Evolutionary conservation across 1,139 yeast genomes (phyloP), one percentile per base, ranked within the genome.

Genomic region (Yamadazyma oceani): DNA sequence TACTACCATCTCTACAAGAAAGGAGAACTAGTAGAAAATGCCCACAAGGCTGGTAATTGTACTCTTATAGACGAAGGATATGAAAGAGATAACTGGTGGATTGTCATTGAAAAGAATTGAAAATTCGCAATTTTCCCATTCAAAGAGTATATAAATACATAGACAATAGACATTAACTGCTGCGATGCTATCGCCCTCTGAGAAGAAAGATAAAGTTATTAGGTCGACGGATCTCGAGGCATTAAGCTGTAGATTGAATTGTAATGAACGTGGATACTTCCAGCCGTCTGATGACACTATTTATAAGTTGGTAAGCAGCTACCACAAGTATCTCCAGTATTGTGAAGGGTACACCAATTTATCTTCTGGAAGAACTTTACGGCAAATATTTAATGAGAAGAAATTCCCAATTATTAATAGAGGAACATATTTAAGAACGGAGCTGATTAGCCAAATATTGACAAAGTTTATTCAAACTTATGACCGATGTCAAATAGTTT

Each of bases 21-120:
- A 46, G 97, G 96, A 1, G 98, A 92, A 55, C 67, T 92, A 32
- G 83, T 75, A 34, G 75, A 73, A 3, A 87, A 89, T 53, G 85
- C 87, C 12, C 55, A 51, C 16, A 55, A 55, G 16, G 95, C 96
- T 0, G 94, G 94, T 1, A 88, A 82, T 1, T 64, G 70, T 36
- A 49, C 44, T 2, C 67, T 90, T 1, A 69, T 85, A 0, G 79
- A 76, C 23, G 67, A 76, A 36, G 99, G 99, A 1, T 94, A 90
- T 55, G 97, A 92, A 55, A 78, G 76, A 52, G 98, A 94, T 55
- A 92, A 92, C 55, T 92, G 98, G 97, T 92, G 96, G 87, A 62
- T 64, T 2, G 58, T 70, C 2, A 48, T 66, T 4, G 57, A 47
- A 46, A 63, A 51, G 43, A 19, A 5, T 8, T 19, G 21, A 19